Conservation (phyloP, 768 basidiomycete species). For the Boletus rubropictus region DNA sequence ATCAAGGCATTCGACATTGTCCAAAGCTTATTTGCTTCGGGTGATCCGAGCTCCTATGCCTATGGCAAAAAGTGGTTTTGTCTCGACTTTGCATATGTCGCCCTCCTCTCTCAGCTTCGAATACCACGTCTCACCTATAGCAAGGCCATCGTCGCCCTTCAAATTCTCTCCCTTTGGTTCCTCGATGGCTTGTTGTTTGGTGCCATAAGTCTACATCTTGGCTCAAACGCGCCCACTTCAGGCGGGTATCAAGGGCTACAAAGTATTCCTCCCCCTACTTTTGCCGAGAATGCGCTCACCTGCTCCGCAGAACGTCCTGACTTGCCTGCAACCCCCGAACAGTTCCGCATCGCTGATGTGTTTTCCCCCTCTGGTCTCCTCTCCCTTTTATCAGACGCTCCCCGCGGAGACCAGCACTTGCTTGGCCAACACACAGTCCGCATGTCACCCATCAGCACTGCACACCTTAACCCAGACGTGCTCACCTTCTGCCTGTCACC, state of each 20-base stretch:
- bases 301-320: constrained; percentile 29
- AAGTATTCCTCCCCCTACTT: constrained; percentile 21
- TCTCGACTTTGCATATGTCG: constrained; percentile 58
- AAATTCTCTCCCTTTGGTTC: constrained; percentile 56
- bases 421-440: constrained; percentile 87
- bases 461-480: constrained; percentile 74
- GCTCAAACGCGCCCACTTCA: constrained; percentile 15
- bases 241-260: constrained; percentile 23
- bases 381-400: constrained; percentile 32
- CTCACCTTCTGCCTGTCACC: constrained; percentile 69
- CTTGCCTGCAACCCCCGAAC: constrained; percentile 39
- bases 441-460: constrained; percentile 91
- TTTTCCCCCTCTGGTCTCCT: constrained; percentile 49
- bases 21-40: constrained; percentile 44
- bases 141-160: constrained; percentile 55
- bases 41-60: constrained; percentile 37
- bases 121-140: constrained; percentile 71
- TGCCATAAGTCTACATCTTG: constrained; percentile 55
- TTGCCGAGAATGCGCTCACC: constrained; percentile 1
- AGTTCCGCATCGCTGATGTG: constrained; percentile 45
- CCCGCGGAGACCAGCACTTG: constrained; percentile 50
- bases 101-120: constrained; percentile 53
- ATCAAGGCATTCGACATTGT: constrained; percentile 72
- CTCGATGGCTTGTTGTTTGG: constrained; percentile 69
- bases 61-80: constrained; percentile 68